Conservation (phyloP, 2,329 filamentous ascomycete genomes). For the Colletotrichum chlorophyti region DNA sequence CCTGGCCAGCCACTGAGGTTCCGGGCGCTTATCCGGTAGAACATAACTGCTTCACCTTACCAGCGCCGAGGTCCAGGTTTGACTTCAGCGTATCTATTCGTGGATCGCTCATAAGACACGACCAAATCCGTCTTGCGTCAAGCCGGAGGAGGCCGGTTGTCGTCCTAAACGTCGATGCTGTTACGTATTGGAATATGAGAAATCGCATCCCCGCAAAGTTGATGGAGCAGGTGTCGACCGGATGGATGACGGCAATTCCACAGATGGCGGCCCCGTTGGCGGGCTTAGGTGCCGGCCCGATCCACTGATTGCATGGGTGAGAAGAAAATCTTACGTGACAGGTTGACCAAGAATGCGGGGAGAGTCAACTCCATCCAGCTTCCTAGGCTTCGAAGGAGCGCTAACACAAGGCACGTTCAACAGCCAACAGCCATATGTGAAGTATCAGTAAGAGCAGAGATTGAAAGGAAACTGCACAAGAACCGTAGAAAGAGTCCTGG, state of each 20-base stretch:
- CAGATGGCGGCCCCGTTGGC: background rate
- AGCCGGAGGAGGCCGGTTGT: background rate
- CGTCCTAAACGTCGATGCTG: background rate
- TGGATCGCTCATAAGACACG: no score
- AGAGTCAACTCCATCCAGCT: no score
- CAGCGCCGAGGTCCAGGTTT: background rate
- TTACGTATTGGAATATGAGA: conserved; percentile 1
- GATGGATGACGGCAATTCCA: background rate
- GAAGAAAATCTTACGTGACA: conserved; percentile 24
- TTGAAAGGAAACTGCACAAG: no score
- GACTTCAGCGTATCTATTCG: background rate
- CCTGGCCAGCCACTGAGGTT: conserved; percentile 1
- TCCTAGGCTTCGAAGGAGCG: no score
- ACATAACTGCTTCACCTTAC: background rate
- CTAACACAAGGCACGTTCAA: no score
- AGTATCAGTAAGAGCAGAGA: no score
- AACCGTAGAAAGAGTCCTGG: no score
- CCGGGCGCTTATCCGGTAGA: background rate
- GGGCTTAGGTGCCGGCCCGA: background rate
- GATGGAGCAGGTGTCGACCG: background rate
- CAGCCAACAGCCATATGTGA: no score
- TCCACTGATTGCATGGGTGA: conserved; percentile 14
- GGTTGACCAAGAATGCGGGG: conserved; percentile 14
- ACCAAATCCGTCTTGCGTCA: no score
- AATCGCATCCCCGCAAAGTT: background rate